A percentile compares a stretch with the other conserved stretches of the same genome.
Conservation (phyloP, 805 yeast species). For the Zygoascus ofunaensis region DNA sequence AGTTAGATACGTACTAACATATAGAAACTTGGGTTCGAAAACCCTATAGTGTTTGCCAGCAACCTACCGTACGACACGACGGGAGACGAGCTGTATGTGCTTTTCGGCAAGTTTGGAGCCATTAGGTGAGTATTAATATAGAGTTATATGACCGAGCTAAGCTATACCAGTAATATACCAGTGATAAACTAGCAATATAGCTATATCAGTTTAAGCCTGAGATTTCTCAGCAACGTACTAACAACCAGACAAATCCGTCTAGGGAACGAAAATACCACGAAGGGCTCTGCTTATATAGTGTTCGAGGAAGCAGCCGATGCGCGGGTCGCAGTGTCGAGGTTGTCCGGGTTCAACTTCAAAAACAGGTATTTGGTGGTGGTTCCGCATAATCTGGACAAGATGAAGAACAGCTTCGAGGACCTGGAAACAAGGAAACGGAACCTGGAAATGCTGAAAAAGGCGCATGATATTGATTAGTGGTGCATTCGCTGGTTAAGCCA, state of each 20-base stretch:
- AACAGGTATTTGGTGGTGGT: constrained; percentile 50
- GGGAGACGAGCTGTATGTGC: constrained; percentile 38
- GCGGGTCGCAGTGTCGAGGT: constrained; percentile 41
- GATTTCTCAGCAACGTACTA: too few relatives aligned
- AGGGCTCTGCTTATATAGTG: constrained; percentile 48
- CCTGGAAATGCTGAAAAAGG: constrained; percentile 23
- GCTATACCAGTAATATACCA: too few relatives aligned
- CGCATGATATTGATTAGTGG: constrained; percentile 17
- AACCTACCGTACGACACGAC: constrained; percentile 48
- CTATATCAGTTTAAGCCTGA: too few relatives aligned
- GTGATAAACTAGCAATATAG: too few relatives aligned
- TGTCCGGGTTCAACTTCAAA: constrained; percentile 51
- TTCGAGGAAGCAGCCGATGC: constrained; percentile 43
- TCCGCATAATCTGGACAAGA: constrained; percentile 38
- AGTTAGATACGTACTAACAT: neutral
- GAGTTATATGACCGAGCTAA: too few relatives aligned
- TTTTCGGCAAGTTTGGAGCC: constrained; percentile 48
- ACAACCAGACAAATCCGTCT: constrained; percentile 45
- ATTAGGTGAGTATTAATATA: constrained; percentile 30
- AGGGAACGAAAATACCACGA: constrained; percentile 33
- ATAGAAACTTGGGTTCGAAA: constrained; percentile 19
- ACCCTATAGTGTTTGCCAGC: constrained; percentile 41
- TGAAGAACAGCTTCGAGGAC: constrained; percentile 24
- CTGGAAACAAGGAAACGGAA: constrained; percentile 22
- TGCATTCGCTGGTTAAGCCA: too few relatives aligned